Base-by-base conservation (phyloP, 208 protist genomes). In the Acanthamoeba sp. region DNA sequence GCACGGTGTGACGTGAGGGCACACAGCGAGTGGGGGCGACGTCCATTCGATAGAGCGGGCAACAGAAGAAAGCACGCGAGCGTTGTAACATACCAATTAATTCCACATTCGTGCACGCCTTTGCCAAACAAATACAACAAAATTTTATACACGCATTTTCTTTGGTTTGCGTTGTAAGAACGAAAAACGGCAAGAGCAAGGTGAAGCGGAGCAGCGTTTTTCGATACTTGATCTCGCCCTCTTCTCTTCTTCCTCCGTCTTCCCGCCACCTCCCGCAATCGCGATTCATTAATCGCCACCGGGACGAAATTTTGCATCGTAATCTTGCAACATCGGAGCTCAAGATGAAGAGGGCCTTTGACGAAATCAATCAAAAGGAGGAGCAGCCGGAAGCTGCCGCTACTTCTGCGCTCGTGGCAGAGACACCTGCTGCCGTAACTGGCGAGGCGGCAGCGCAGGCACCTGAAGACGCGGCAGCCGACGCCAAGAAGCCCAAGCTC, bases 321-420 rank as follows among this genome's bases (percentile, higher is more conserved):
- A 52, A 52, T 52, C 22, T 69, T 69, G 16, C 16, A 62, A 62
- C 12, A 62, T 34, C 22, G 62, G 29, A 69, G 22, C 48, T 52
- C 66, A 76, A 42, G 34, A 76, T 76, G 66, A 76, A 76, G 66
- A 76, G 66, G 29, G 36, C 66, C n/a, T 42, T 76, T 42, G 66
- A 76, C 22, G 66, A 76, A n/a, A n/a, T 76, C 16, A n/a, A 38
- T 18, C 29, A 18, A 42, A 76, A 29, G 66, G 66, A 71, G 14
- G 22, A 76, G 29, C 22, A 18, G 29, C 2, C 55, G 10, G 55
- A 6, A 62, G 22, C 6, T 6, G 27, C 22, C 55, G 27, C 55
- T 24, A 62, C 55, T n/a, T n/a, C n/a, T 16, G 48, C 48, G 22
- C 20, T 22, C 10, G 27, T 62, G 55, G 22, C 55, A 62, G 16